phyloP scores from a whole-genome alignment of 257 asterid genomes.

The Solanum pimpinellifolium region DNA sequence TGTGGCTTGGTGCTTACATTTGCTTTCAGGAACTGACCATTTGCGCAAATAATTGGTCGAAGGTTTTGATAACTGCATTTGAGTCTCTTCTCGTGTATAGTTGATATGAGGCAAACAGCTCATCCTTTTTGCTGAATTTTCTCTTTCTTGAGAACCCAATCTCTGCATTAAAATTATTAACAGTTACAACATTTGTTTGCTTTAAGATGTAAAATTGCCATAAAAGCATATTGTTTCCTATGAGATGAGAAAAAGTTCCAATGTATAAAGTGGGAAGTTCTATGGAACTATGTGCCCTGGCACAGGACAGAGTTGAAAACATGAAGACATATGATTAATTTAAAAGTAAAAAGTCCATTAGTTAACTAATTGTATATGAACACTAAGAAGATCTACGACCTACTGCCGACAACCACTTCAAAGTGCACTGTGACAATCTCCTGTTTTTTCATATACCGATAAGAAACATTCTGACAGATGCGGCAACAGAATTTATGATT shows the following conservation, averaged over 20 bases:
- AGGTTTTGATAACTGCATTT: slow-evolving; percentile 42
- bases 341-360: not conserved
- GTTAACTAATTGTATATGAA: not conserved
- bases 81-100: slow-evolving; percentile 65
- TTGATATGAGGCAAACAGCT: slow-evolving; percentile 42
- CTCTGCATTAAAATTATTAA: slow-evolving; percentile 26
- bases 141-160: slow-evolving; percentile 77
- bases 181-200: slow-evolving; percentile 11
- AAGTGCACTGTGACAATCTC: not conserved
- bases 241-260: not conserved
- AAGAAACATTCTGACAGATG: not conserved
- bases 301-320: not conserved
- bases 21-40: slow-evolving; percentile 60
- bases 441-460: not conserved
- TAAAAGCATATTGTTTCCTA: not conserved
- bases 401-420: not conserved
- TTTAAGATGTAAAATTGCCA: slow-evolving; percentile 1
- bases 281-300: not conserved
- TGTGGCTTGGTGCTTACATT: slow-evolving; percentile 36
- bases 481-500: not conserved
- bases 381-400: not conserved
- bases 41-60: slow-evolving; percentile 55
- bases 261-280: not conserved
- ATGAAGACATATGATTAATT: not conserved
- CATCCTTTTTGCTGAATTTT: slow-evolving; percentile 53